Evolutionary conservation across 2,329 filamentous ascomycete genomes (phyloP).

Genomic region (Fusarium agapanthi): DNA sequence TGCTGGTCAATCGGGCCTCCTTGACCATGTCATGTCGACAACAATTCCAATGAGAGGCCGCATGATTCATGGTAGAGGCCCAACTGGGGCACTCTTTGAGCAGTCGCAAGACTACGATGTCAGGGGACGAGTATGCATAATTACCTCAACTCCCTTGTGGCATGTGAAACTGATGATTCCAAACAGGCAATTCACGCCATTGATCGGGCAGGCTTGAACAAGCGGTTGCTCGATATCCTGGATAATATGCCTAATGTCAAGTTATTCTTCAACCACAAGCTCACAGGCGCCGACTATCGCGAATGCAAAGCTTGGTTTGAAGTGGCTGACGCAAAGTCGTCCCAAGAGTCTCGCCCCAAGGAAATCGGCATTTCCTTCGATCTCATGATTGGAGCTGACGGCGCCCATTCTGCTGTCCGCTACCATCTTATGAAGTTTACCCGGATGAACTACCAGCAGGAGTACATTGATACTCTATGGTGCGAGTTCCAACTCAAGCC

Average conservation of each 20-base stretch:
- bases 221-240: conserved; percentile 82
- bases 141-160: conserved; percentile 22
- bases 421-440: conserved; percentile 97
- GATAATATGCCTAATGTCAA: conserved; percentile 88
- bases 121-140: conserved; percentile 75
- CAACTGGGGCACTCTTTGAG: conserved; percentile 74
- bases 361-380: conserved; percentile 91
- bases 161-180: conserved; percentile 12
- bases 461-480: conserved; percentile 97
- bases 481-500: conserved; percentile 90
- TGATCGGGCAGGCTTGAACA: conserved; percentile 85
- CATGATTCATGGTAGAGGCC: conserved; percentile 86
- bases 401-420: conserved; percentile 89
- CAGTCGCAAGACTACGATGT: conserved; percentile 92
- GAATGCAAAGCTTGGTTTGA: conserved; percentile 89
- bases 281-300: conserved; percentile 88
- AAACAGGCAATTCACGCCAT: conserved; percentile 81
- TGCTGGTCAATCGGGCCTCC: conserved; percentile 71
- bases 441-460: conserved; percentile 89
- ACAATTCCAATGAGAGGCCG: conserved; percentile 95
- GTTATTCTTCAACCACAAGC: conserved; percentile 91
- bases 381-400: conserved; percentile 92
- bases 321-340: conserved; percentile 50
- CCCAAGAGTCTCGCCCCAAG: conserved; percentile 56
- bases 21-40: conserved; percentile 76